Evolutionary conservation across 2,329 filamentous ascomycete species (phyloP), one percentile per base, ranked within the genome.

Genomic region (Magnaporthiopsis rhizophila): DNA sequence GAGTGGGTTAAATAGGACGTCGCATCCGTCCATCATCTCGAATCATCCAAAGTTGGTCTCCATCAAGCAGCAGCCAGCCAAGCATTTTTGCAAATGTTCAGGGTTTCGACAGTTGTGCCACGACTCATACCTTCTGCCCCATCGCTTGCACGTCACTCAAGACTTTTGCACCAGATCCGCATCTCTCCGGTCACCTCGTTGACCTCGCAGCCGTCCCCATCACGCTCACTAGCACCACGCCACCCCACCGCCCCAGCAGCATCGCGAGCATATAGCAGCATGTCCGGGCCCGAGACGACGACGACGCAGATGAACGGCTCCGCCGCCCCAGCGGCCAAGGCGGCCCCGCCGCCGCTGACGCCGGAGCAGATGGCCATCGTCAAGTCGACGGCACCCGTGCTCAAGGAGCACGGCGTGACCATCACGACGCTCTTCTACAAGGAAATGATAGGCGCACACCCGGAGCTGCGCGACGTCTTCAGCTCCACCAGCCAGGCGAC

Each of bases 391-490:
- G 89, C 87, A 56, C 90, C 90, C 2, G 82, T 91, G 24, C 81
- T 93, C 9, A 82, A 86, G 67, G 79, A 86, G 66, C 84, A 92
- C 73, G 90, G 90, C 74, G 78, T 79, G 24, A 77, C 81, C 59
- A 91, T 93, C 74, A 92, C 89, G n/a, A 81, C 79, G 1, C 77
- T 82, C 67, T 92, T 94, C 78, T 93, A 94, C 79, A 77, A 79
- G 59, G 87, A 86, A 76, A 81, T 93, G 77, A 80, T 93, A 34
- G 67, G 67, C 21, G 85, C 84, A 3, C 79, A 90, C 68, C 89
- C 89, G 0, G 79, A 83, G 32, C 81, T 94, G 36, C 84, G 85
- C 69, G 86, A 88, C 71, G 76, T 90, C 72, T 93, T 93, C 80
- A 91, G 89, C 74, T 78, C 83, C 62, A 82, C 87, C 8, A 87